These are phyloP conservation scores for Dothideomycetes sp. DNA, from an alignment of 2,329 filamentous ascomycete species.

Conservation along the genomic window DNA sequence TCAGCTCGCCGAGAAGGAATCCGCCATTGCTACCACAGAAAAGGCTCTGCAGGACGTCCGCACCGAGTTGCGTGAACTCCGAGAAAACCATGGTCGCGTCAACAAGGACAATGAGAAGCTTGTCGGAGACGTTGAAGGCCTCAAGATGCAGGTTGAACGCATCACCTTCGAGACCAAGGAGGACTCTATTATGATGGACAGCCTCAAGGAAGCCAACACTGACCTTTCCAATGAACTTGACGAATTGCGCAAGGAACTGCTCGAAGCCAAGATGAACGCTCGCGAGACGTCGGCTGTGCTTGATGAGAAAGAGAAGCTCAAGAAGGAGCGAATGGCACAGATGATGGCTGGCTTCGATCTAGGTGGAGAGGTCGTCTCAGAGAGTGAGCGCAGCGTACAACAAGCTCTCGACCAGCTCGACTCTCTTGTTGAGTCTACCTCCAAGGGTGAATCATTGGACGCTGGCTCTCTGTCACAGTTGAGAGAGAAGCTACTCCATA, in stretches of 20 bases:
- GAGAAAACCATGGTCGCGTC: conserved; percentile 73
- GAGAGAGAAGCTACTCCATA: conserved; percentile 71
- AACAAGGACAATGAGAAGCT: conserved; percentile 87
- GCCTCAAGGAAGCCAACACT: conserved; percentile 86
- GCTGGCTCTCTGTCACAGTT: conserved; percentile 73
- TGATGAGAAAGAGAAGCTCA: conserved; percentile 97
- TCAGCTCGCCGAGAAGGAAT: conserved; percentile 87
- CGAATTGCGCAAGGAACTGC: conserved; percentile 88
- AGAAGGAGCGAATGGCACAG: conserved; percentile 98
- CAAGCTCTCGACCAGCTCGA: conserved; percentile 79
- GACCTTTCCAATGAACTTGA: conserved; percentile 89
- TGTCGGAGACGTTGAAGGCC: conserved; percentile 76
- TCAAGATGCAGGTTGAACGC: conserved; percentile 95
- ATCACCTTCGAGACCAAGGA: conserved; percentile 95
- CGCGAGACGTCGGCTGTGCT: conserved; percentile 84
- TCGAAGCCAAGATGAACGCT: conserved; percentile 93
- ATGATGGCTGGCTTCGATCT: conserved; percentile 99
- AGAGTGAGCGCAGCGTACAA: conserved; percentile 79
- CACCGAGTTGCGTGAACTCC: conserved; percentile 75
- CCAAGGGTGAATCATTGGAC: conserved; percentile 57
- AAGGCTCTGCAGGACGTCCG: conserved; percentile 72
- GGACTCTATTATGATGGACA: conserved; percentile 94
- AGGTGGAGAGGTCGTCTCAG: conserved; percentile 83
- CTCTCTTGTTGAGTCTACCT: conserved; percentile 64
- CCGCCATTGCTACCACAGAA: conserved; percentile 67